phyloP scores from a whole-genome alignment of 805 yeast genomes.

The Candida manassasensis region DNA sequence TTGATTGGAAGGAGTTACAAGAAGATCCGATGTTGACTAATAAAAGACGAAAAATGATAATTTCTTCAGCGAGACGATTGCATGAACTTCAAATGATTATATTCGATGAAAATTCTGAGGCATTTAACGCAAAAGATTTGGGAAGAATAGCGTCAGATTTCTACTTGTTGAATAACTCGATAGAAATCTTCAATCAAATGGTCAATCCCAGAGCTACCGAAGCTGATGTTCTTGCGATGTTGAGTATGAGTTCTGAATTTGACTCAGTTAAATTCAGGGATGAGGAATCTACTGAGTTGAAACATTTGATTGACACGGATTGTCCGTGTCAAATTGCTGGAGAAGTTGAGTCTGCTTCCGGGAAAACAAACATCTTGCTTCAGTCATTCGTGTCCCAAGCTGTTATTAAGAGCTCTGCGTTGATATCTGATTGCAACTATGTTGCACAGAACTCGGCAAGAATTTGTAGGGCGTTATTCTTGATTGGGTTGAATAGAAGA shows the following conservation, averaged over 20 bases:
- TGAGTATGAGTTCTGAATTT: conserved; percentile 90
- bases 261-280: conserved; percentile 84
- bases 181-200: conserved; percentile 85
- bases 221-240: conserved; percentile 84
- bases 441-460: conserved; percentile 95
- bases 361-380: conserved; percentile 80
- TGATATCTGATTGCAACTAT: conserved; percentile 81
- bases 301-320: conserved; percentile 50
- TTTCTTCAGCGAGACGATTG: conserved; percentile 75
- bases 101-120: conserved; percentile 77
- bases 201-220: conserved; percentile 83
- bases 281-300: conserved; percentile 78
- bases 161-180: conserved; percentile 75
- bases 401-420: conserved; percentile 67
- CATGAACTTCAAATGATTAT: conserved; percentile 90
- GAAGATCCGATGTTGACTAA: conserved; percentile 78
- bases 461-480: conserved; percentile 84
- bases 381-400: conserved; percentile 86
- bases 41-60: conserved; percentile 69
- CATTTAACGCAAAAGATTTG: conserved; percentile 78
- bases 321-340: conserved; percentile 83
- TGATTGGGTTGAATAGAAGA: conserved; percentile 79
- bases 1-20: conserved; percentile 78
- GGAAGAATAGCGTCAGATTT: conserved; percentile 96
- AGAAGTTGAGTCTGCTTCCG: conserved; percentile 67